phyloP scores from a whole-genome alignment of 352 stramenopile species.

The Globisporangium paroecandrum region DNA sequence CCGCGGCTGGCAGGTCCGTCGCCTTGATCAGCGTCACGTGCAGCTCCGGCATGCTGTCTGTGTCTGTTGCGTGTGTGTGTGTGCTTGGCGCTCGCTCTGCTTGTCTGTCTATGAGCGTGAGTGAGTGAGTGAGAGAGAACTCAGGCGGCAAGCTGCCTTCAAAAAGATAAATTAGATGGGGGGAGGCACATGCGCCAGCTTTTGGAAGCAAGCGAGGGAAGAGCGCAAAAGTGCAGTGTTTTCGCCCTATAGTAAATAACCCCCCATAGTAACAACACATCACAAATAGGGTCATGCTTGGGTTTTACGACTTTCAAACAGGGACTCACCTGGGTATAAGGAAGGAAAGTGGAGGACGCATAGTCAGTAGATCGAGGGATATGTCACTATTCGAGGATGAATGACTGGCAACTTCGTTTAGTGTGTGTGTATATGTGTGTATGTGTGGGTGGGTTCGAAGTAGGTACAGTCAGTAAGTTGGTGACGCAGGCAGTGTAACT shows the following conservation, averaged over 20 bases:
- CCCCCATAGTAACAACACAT: no score
- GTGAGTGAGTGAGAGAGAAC: slow-evolving; percentile 10
- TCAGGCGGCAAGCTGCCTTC: slow-evolving; percentile 2
- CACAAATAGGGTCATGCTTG: not conserved
- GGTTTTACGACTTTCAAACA: not conserved
- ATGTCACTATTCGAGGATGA: not conserved
- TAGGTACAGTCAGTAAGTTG: not conserved
- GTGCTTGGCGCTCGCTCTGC: not conserved
- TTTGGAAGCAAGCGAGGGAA: not conserved
- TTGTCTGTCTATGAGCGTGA: not conserved
- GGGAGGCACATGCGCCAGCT: not conserved
- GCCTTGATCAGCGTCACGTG: slow-evolving; percentile 63
- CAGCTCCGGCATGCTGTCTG: slow-evolving; percentile 52
- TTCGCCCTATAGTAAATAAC: no score
- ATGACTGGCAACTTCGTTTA: no score
- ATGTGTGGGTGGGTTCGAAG: not conserved
- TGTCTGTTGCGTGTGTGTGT: slow-evolving; percentile 1
- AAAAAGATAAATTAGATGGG: slow-evolving; percentile 15
- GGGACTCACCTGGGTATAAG: not conserved
- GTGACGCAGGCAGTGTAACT: not conserved
- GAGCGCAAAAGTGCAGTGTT: not conserved
- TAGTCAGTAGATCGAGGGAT: not conserved
- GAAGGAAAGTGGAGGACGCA: not conserved
- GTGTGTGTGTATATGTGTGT: no score
- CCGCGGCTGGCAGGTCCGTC: slow-evolving; percentile 61